These are phyloP conservation scores for Cladorrhinum samala DNA, from an alignment of 495 filamentous ascomycete species.

Conservation along the genomic window DNA sequence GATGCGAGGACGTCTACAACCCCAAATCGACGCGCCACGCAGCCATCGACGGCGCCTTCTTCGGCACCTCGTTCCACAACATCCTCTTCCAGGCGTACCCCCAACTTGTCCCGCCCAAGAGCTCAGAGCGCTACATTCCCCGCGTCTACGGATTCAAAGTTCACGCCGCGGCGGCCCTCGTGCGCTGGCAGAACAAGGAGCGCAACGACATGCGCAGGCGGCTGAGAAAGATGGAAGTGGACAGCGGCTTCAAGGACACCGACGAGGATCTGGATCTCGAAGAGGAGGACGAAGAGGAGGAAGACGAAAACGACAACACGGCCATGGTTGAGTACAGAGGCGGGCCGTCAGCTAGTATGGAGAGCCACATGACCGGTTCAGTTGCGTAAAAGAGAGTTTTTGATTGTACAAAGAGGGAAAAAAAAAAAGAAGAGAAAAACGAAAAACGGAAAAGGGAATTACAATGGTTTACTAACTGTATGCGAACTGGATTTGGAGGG, in stretches of 20 bases:
- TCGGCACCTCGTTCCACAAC: slow-evolving; percentile 95
- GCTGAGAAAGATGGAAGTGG: slow-evolving; percentile 52
- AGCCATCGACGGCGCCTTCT: slow-evolving; percentile 94
- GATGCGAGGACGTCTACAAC: slow-evolving; percentile 98
- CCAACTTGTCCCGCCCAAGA: slow-evolving; percentile 78
- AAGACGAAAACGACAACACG: slow-evolving; percentile 24
- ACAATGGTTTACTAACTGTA: not conserved
- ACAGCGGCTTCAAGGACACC: slow-evolving; percentile 53
- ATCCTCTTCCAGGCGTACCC: slow-evolving; percentile 99
- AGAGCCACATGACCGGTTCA: not conserved
- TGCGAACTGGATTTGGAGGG: no score
- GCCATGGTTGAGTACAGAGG: not conserved
- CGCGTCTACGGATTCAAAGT: slow-evolving; percentile 92
- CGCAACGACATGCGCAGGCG: slow-evolving; percentile 73
- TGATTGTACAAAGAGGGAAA: not conserved
- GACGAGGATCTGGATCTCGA: slow-evolving; percentile 40
- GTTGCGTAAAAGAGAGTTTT: not conserved
- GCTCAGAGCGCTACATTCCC: slow-evolving; percentile 75
- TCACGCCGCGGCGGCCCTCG: slow-evolving; percentile 80
- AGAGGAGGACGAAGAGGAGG: slow-evolving; percentile 33
- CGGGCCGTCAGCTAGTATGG: not conserved
- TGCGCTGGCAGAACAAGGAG: slow-evolving; percentile 80
- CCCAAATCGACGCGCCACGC: slow-evolving; percentile 96
- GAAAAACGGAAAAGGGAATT: no score
- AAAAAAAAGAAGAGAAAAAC: no score